Conservation (phyloP, 2,329 filamentous ascomycete genomes). For the Lachnellula subtilissima region DNA sequence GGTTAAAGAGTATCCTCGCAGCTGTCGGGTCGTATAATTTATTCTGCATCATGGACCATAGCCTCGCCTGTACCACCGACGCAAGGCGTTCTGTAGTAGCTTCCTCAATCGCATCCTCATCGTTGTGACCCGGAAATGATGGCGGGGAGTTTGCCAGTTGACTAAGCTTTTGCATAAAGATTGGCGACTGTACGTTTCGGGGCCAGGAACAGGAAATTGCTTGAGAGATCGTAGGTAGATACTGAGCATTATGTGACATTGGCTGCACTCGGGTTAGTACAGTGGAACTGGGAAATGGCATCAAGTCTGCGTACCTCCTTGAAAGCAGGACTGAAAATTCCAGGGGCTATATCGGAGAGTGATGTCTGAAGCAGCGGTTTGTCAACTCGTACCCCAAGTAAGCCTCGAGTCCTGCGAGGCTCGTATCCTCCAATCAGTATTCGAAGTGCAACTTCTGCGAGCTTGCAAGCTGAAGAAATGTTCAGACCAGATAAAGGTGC, state of each 20-base stretch:
- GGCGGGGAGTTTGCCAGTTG: conserved; percentile 4
- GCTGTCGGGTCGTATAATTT: conserved; percentile 16
- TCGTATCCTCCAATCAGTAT: conserved; percentile 11
- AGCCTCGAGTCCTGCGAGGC: neutral
- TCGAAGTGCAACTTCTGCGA: conserved; percentile 11
- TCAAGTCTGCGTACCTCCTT: conserved; percentile 18
- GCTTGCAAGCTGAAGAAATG: neutral
- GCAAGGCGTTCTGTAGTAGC: conserved; percentile 2
- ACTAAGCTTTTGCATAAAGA: conserved; percentile 16
- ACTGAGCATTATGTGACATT: conserved; percentile 18
- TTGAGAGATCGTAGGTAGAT: conserved; percentile 14
- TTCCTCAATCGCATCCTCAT: neutral
- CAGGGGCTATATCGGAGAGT: conserved; percentile 19
- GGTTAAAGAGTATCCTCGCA: conserved; percentile 5
- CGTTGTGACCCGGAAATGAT: neutral
- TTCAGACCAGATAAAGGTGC: neutral
- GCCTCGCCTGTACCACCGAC: conserved; percentile 14
- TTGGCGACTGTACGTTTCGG: conserved; percentile 19
- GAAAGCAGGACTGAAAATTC: conserved; percentile 26
- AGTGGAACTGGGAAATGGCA: neutral
- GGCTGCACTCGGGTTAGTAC: conserved; percentile 9
- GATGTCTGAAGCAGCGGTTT: conserved; percentile 7
- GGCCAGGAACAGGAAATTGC: conserved; percentile 13
- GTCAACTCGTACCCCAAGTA: conserved; percentile 10
- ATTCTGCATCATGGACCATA: conserved; percentile 27